These are phyloP conservation scores for Lavandula angustifolia DNA, from an alignment of 257 asterid species.

Conservation along the genomic window DNA sequence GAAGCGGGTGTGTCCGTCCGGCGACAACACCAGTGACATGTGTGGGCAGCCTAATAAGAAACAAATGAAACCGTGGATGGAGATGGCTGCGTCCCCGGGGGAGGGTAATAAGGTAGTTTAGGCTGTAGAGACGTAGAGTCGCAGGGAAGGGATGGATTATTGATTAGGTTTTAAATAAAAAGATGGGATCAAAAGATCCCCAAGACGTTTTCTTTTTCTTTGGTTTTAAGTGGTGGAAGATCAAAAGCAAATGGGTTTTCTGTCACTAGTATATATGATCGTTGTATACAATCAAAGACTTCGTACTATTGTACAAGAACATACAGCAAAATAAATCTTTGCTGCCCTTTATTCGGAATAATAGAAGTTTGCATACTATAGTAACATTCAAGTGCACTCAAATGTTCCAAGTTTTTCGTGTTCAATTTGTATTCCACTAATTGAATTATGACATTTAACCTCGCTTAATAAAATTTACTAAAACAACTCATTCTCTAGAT, in stretches of 20 bases:
- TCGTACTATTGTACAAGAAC: neutral
- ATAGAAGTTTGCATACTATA: neutral
- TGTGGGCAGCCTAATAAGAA: constrained; percentile 41
- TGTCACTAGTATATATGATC: constrained; percentile 11
- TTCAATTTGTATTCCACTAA: too few species aligned
- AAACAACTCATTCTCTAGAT: too few species aligned
- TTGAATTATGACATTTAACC: too few species aligned
- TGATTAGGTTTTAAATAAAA: neutral
- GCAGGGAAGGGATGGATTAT: neutral
- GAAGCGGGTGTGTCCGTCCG: constrained; percentile 44
- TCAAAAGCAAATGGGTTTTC: constrained; percentile 37
- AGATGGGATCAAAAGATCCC: too few species aligned
- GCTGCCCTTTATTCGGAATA: neutral
- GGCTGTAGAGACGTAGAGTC: constrained; percentile 27
- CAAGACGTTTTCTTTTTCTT: neutral
- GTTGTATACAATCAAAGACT: neutral
- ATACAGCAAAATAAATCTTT: neutral
- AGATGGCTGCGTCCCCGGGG: constrained; percentile 38
- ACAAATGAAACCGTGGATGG: constrained; percentile 52
- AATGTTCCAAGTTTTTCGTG: too few species aligned
- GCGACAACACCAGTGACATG: constrained; percentile 33
- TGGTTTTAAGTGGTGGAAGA: constrained; percentile 19
- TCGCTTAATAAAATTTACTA: too few species aligned
- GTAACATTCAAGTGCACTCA: neutral
- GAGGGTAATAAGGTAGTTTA: constrained; percentile 48